Conservation (phyloP, 257 asterid species). For the Perilla frutescens region DNA sequence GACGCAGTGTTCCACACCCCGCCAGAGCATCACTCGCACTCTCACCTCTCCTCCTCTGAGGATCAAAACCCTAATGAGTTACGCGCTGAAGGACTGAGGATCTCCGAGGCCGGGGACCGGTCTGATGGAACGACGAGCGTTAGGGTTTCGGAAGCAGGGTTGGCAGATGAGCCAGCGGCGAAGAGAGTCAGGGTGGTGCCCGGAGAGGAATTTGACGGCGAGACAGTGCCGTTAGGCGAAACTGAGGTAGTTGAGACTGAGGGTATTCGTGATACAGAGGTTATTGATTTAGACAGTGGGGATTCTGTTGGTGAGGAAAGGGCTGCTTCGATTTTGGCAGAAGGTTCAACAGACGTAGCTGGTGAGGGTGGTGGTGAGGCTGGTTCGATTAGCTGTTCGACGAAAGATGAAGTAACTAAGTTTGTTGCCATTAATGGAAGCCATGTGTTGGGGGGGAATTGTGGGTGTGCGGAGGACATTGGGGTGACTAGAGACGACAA, state of each 20-base stretch:
- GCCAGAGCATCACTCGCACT: constrained; percentile 38
- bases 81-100: neutral
- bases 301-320: constrained; percentile 15
- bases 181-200: constrained; percentile 28
- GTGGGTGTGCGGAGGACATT: neutral
- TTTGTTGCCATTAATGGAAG: neutral
- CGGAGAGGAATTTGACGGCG: neutral
- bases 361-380: neutral
- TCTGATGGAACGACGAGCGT: constrained; percentile 9
- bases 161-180: constrained; percentile 12
- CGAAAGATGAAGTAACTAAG: neutral
- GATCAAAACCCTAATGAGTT: constrained; percentile 35
- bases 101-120: constrained; percentile 22
- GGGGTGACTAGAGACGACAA: too few species aligned
- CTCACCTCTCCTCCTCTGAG: constrained; percentile 41
- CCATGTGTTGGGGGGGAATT: neutral
- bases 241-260: constrained; percentile 34
- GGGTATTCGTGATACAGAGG: neutral
- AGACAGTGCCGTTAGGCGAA: constrained; percentile 31
- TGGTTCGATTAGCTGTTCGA: neutral
- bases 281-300: neutral
- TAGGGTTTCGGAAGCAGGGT: constrained; percentile 31
- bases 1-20: constrained; percentile 1
- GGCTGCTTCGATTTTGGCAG: neutral
- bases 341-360: constrained; percentile 14